Evolutionary conservation across 768 basidiomycete genomes (phyloP).

Genomic region (Neoboletus brunneissimus): DNA sequence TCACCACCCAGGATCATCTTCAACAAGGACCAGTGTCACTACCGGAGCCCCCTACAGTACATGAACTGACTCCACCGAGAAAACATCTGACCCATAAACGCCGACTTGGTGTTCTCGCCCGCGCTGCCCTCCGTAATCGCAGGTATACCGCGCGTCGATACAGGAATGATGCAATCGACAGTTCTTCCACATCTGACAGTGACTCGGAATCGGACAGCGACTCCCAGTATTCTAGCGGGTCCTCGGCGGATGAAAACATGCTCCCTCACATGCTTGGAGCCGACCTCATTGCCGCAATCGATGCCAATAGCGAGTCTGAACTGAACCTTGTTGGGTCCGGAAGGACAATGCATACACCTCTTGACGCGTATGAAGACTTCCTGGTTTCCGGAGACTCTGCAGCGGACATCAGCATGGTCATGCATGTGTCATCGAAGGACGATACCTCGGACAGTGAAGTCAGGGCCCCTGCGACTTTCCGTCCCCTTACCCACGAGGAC

Average conservation of each 20-base stretch:
- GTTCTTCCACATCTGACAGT: conserved; percentile 15
- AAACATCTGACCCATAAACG: not conserved
- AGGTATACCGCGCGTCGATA: conserved; percentile 1
- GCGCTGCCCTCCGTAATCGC: conserved; percentile 23
- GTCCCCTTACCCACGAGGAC: conserved; percentile 21
- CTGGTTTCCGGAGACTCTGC: conserved; percentile 17
- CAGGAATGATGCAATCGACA: not conserved
- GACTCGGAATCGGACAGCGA: conserved; percentile 17
- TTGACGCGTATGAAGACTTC: conserved; percentile 6
- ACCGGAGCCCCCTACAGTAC: not conserved
- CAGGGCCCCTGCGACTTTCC: conserved; percentile 2
- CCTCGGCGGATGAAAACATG: conserved; percentile 19
- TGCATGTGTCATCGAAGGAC: conserved; percentile 19
- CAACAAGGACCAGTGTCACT: not conserved
- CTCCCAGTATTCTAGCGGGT: conserved; percentile 20
- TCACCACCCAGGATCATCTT: not conserved
- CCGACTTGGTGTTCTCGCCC: conserved; percentile 17
- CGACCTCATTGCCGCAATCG: conserved; percentile 28
- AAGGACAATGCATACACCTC: not conserved
- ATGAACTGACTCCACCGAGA: not conserved
- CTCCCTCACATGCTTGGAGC: conserved; percentile 27
- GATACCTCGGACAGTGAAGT: conserved; percentile 9
- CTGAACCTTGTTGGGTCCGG: conserved; percentile 10
- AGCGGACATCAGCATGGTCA: conserved; percentile 20
- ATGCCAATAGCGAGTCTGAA: conserved; percentile 26